Base-by-base conservation (phyloP, 2,329 filamentous ascomycete genomes). In the Albophoma yamanashiensis region DNA sequence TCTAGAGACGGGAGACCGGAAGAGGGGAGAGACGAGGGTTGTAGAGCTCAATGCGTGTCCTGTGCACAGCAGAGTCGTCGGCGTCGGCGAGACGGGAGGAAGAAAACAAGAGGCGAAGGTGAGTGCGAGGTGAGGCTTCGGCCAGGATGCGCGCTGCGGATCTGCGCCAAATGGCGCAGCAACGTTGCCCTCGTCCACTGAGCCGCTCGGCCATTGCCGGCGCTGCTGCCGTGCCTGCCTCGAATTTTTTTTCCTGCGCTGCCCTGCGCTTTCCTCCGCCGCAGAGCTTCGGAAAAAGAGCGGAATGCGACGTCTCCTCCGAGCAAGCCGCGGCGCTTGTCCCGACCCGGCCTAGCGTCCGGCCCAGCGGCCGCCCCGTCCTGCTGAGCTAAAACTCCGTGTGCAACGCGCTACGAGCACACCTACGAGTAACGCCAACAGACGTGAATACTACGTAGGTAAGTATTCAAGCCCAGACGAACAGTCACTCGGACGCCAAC, bases 271-370 rank as follows among this genome's bases (percentile, higher is more conserved):
- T 31, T 52, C 38, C 45, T 27, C 20, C 52, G 50, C 20, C 3
- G 3, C 31, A 12, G 31, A 1, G 1, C 3, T 59, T 62, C 63
- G 63, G 63, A 63, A 25, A 15, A 62, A 56, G 60, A 36, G 56
- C 65, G 64, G 63, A 66, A 61, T 63, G 65, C 65, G 64, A 67
- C 62, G 57, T 61, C 61, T 61, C n/a, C 59, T 63, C 64, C 65
- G 64, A 66, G 63, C 36, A n/a, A 45, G 15, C 22, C 56, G 17
- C n/a, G 6, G 34, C 43, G 50, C 50, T 36, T 55, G 50, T 20
- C 50, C 50, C 4, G 20, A 20, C 36, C 43, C 17, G 40, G 40
- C 39, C 36, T 25, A 56, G 36, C 22, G 15, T 36, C 53, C 53
- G 53, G 27, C 3, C 15, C 15, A 31, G 45, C 25, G 25, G 34